Conservation (phyloP, 805 yeast genomes). For the Yarrowia divulgata region DNA sequence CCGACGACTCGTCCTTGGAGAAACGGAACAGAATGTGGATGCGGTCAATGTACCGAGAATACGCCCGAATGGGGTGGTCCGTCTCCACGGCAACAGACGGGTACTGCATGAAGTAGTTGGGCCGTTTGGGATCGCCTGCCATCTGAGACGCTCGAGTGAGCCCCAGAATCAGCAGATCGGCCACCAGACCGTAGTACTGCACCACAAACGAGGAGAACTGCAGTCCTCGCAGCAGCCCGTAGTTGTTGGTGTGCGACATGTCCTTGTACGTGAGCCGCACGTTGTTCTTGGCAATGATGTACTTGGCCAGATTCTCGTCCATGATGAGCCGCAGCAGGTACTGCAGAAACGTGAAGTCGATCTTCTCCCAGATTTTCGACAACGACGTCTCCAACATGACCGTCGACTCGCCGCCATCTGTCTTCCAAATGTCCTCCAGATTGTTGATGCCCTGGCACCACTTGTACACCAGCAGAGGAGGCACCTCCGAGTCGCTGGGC, state of each 20-base stretch:
- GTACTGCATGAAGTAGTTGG: conserved; percentile 82
- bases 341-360: conserved; percentile 86
- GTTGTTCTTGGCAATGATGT: conserved; percentile 88
- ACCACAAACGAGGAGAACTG: conserved; percentile 88
- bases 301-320: conserved; percentile 93
- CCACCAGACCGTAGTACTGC: conserved; percentile 87
- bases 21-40: conserved; percentile 82
- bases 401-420: conserved; percentile 72
- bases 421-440: conserved; percentile 78
- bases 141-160: conserved; percentile 84
- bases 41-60: conserved; percentile 83
- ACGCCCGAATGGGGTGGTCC: conserved; percentile 77
- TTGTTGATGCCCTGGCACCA: conserved; percentile 94
- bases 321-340: conserved; percentile 78
- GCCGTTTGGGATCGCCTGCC: conserved; percentile 73
- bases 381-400: conserved; percentile 84
- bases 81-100: conserved; percentile 64
- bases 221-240: conserved; percentile 86
- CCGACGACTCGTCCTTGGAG: conserved; percentile 73
- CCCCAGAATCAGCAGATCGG: conserved; percentile 85
- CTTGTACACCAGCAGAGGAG: conserved; percentile 88
- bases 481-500: conserved; percentile 92
- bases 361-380: conserved; percentile 76
- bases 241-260: conserved; percentile 90
- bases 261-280: conserved; percentile 84